Percentiles rank a stretch among this genome's conserved stretches.
Evolutionary conservation across 495 filamentous ascomycete species (phyloP).

Genomic region (Trichoderma orchidacearum): DNA sequence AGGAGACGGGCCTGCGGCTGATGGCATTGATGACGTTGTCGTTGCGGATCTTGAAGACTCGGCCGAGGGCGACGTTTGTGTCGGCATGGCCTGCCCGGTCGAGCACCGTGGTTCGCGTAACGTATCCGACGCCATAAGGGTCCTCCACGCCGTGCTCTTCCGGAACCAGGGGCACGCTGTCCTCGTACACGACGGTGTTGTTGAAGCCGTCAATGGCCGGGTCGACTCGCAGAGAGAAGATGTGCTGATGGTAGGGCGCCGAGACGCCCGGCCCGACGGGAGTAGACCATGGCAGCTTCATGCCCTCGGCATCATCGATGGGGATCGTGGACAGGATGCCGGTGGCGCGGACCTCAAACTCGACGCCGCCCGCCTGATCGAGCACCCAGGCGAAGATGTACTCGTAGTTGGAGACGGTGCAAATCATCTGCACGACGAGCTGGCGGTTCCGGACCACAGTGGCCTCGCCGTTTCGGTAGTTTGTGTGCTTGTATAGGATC

Average conservation of each 20-base stretch:
- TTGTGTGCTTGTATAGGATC: constrained; percentile 91
- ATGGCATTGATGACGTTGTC: constrained; percentile 52
- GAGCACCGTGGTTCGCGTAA: constrained; percentile 18
- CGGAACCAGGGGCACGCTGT: constrained; percentile 50
- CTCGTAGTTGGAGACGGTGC: constrained; percentile 96
- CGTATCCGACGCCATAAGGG: constrained; percentile 63
- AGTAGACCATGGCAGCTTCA: constrained; percentile 61
- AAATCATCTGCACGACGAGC: constrained; percentile 81
- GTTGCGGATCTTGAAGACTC: constrained; percentile 51
- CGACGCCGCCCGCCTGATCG: constrained; percentile 73
- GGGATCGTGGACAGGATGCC: constrained; percentile 91
- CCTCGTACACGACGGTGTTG: constrained; percentile 79
- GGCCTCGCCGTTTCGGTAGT: constrained; percentile 82
- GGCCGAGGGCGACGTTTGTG: constrained; percentile 40
- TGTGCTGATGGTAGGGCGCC: constrained; percentile 82
- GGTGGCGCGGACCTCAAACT: constrained; percentile 89
- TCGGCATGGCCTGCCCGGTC: constrained; percentile 41
- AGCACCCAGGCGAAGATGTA: constrained; percentile 30
- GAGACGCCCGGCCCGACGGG: constrained; percentile 52
- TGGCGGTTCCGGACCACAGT: constrained; percentile 82
- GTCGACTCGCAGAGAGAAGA: constrained; percentile 87
- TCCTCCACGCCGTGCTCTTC: constrained; percentile 73
- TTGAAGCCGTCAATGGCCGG: constrained; percentile 77
- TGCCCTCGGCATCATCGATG: constrained; percentile 70
- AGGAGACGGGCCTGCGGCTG: constrained; percentile 36